Evolutionary conservation across 192 early-diverging fungal genomes (phyloP).

Genomic region (Dissophora globulifera): DNA sequence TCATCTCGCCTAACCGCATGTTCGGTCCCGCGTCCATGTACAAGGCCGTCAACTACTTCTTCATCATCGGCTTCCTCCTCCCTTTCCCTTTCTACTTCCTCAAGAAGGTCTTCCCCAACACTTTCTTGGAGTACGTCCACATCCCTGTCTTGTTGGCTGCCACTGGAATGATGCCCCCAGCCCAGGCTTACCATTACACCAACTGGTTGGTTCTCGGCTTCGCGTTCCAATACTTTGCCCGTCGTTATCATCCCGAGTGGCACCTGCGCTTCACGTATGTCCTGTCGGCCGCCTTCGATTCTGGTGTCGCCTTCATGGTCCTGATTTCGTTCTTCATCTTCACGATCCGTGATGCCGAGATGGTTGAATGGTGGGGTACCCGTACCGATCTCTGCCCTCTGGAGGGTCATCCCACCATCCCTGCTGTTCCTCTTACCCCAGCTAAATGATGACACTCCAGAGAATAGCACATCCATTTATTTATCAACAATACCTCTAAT

Average conservation of each 20-base stretch:
- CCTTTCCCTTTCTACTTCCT: constrained; percentile 68
- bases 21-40: constrained; percentile 61
- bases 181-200: constrained; percentile 54
- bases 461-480: too few relatives aligned
- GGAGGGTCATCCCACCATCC: constrained; percentile 6
- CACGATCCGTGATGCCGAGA: constrained; percentile 10
- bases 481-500: too few relatives aligned
- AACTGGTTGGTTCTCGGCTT: constrained; percentile 58
- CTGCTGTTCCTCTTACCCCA: too few relatives aligned
- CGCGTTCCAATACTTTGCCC: constrained; percentile 62
- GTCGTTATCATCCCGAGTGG: constrained; percentile 61
- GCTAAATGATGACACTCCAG: too few relatives aligned
- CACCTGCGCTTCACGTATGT: constrained; percentile 76
- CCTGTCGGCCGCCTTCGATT: constrained; percentile 63
- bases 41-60: constrained; percentile 54
- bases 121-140: constrained; percentile 59
- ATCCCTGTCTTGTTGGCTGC: constrained; percentile 64
- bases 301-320: constrained; percentile 56
- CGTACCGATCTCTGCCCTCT: constrained; percentile 20
- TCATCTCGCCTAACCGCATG: constrained; percentile 73
- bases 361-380: constrained; percentile 27
- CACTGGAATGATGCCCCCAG: constrained; percentile 66
- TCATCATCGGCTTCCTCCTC: constrained; percentile 64
- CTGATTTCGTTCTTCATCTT: constrained; percentile 49
- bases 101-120: constrained; percentile 62